Conservation (phyloP, 139 green algal species). For the Zygnema cylindricum region DNA sequence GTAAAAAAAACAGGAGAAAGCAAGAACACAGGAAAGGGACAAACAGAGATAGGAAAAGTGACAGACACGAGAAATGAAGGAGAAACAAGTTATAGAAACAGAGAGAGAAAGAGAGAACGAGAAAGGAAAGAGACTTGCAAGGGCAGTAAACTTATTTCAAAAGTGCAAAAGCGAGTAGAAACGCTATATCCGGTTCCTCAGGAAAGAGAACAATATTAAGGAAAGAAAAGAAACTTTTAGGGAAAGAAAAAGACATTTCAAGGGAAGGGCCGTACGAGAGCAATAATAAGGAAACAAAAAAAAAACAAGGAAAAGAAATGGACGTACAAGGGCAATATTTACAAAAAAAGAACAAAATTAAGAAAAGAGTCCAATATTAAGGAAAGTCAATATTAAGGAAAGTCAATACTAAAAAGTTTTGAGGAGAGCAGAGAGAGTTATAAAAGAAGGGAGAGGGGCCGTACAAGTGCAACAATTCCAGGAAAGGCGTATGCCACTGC, state of each 20-base stretch:
- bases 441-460: background rate
- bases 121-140: background rate
- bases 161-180: background rate
- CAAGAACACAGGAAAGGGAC: background rate
- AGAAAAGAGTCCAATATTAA: background rate
- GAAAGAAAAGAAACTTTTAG: background rate
- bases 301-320: background rate
- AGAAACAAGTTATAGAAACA: background rate
- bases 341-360: background rate
- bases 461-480: slow-evolving; percentile 25
- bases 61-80: background rate
- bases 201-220: background rate
- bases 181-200: background rate
- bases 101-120: background rate
- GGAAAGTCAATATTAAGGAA: too few relatives aligned
- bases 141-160: background rate
- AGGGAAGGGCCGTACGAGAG: background rate
- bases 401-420: background rate
- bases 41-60: too few relatives aligned
- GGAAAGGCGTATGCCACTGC: slow-evolving; percentile 30
- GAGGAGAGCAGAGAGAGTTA: background rate
- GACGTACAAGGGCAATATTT: background rate
- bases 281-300: background rate
- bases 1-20: background rate
- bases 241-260: background rate